phyloP scores from a whole-genome alignment of 2,329 filamentous ascomycete genomes.

The Exophiala spinifera region DNA sequence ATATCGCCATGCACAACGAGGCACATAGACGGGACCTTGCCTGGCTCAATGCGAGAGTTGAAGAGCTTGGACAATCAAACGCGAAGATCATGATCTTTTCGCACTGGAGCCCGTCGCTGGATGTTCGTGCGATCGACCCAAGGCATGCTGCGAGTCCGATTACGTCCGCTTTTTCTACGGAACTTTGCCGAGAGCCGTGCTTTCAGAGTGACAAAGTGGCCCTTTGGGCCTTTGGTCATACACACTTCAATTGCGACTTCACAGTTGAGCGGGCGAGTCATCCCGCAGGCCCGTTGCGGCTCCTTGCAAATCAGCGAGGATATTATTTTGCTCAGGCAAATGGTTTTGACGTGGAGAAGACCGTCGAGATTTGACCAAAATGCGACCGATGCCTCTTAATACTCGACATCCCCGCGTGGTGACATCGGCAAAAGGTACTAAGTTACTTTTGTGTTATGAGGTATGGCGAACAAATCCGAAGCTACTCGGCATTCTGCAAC shows the following conservation, averaged over 20 bases:
- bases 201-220: slow-evolving; percentile 33
- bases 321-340: slow-evolving; percentile 35
- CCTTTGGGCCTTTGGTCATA: slow-evolving; percentile 51
- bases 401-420: no score
- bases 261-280: slow-evolving; percentile 27
- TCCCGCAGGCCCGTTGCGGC: slow-evolving; percentile 26
- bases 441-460: no score
- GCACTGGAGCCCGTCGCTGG: slow-evolving; percentile 37
- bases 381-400: no score
- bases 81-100: slow-evolving; percentile 37
- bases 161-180: slow-evolving; percentile 40
- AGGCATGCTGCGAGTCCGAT: slow-evolving; percentile 33
- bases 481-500: no score
- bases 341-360: slow-evolving; percentile 33
- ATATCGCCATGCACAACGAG: slow-evolving; percentile 33
- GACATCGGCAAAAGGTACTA: no score
- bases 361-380: no score
- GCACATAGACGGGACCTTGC: slow-evolving; percentile 36
- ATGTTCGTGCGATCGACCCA: slow-evolving; percentile 33
- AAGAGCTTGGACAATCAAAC: slow-evolving; percentile 1
- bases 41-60: slow-evolving; percentile 42
- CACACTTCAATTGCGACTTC: slow-evolving; percentile 47
- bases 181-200: slow-evolving; percentile 31
- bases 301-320: slow-evolving; percentile 43
- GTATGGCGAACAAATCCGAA: no score